phyloP scores from a whole-genome alignment of 1,139 yeast genomes.

The Pichia sp. region DNA sequence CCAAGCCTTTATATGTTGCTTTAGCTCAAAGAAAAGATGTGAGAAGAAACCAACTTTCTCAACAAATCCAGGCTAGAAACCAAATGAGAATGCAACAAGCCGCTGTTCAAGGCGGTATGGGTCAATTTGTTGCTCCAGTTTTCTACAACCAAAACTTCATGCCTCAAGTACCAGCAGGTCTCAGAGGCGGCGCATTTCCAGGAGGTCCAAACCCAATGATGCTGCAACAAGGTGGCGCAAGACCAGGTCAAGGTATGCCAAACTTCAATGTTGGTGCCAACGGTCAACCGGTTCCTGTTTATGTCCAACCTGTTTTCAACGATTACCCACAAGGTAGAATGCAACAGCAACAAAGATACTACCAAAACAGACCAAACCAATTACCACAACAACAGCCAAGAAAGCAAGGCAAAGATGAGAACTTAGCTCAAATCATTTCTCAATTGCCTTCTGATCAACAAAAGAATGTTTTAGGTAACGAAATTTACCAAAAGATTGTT shows the following conservation, averaged over 20 bases:
- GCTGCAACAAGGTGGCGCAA: constrained; percentile 54
- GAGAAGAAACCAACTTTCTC: constrained; percentile 95
- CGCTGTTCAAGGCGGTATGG: constrained; percentile 78
- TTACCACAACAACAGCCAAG: constrained; percentile 20
- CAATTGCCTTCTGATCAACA: constrained; percentile 80
- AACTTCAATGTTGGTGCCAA: constrained; percentile 76
- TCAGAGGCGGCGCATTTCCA: constrained; percentile 82
- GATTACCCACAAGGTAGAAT: constrained; percentile 45
- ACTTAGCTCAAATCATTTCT: constrained; percentile 23
- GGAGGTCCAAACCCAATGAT: constrained; percentile 85
- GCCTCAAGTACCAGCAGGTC: constrained; percentile 72
- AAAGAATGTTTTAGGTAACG: constrained; percentile 97
- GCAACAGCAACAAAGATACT: constrained; percentile 37
- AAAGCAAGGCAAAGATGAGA: constrained; percentile 20
- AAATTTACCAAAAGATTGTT: constrained; percentile 89
- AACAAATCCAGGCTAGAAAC: constrained; percentile 97
- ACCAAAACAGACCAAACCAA: constrained; percentile 34
- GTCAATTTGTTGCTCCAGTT: constrained; percentile 95
- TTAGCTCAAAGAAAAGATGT: constrained; percentile 98
- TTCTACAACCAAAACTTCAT: constrained; percentile 74
- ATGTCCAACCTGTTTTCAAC: constrained; percentile 76
- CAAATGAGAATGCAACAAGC: constrained; percentile 98
- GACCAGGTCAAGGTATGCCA: constrained; percentile 58
- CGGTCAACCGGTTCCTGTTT: constrained; percentile 76
- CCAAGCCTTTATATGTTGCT: constrained; percentile 97